A percentile compares a stretch with the other conserved stretches of the same genome.
phyloP scores from a whole-genome alignment of 768 basidiomycete genomes.

The Tubosaeta sp. region DNA sequence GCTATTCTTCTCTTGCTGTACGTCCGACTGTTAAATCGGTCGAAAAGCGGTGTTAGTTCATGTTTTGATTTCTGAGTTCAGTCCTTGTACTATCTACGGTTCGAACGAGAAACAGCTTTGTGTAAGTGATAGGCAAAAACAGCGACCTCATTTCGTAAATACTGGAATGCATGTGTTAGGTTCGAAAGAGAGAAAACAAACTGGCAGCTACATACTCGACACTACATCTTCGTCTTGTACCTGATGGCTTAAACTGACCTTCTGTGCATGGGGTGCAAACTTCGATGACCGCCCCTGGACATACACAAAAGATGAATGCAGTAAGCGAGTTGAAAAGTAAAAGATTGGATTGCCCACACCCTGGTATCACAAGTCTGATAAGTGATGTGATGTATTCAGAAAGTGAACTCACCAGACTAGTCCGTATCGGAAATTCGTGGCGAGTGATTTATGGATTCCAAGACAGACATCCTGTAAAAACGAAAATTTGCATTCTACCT shows the following conservation, averaged over 20 bases:
- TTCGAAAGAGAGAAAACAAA: neutral
- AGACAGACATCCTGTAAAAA: conserved; percentile 73
- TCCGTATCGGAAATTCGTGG: conserved; percentile 88
- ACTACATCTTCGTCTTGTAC: conserved; percentile 89
- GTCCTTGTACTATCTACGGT: no score
- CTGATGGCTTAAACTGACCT: conserved; percentile 79
- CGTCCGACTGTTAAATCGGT: no score
- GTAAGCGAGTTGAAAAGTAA: neutral
- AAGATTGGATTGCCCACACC: conserved; percentile 15
- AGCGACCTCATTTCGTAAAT: conserved; percentile 28
- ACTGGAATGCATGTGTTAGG: conserved; percentile 13
- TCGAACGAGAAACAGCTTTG: no score
- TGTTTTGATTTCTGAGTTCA: no score
- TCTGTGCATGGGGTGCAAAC: conserved; percentile 91
- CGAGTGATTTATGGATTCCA: conserved; percentile 86
- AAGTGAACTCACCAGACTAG: conserved; percentile 73
- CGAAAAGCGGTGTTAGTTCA: no score
- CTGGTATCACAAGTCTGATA: conserved; percentile 12
- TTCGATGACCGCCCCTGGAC: conserved; percentile 87
- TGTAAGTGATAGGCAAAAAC: neutral
- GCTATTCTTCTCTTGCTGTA: no score
- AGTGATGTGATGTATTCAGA: neutral
- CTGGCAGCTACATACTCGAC: conserved; percentile 56
- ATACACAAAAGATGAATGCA: neutral
- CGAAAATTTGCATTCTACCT: neutral